A percentile compares a stretch with the other conserved stretches of the same genome.
phyloP scores from a whole-genome alignment of 306 rosid species.

The Rubus idaeus region DNA sequence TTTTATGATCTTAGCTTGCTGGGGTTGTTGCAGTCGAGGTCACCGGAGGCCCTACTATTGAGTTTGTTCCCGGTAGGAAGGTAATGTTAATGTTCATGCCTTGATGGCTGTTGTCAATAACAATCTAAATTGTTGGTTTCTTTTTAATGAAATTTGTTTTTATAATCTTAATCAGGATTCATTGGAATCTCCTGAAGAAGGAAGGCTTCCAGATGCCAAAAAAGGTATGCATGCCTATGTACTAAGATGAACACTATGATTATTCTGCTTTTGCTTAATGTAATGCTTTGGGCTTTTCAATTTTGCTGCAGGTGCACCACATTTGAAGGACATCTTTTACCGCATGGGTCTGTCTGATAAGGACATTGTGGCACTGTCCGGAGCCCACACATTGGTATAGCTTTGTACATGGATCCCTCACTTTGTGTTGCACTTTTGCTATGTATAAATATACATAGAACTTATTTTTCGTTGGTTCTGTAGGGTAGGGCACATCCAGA shows the following conservation, averaged over 20 bases:
- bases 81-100: slow-evolving; percentile 25
- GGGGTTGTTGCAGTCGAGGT: slow-evolving; percentile 92
- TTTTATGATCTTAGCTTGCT: slow-evolving; percentile 61
- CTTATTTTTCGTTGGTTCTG: slow-evolving; percentile 19
- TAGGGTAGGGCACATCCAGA: slow-evolving; percentile 86
- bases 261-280: background rate
- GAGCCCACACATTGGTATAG: slow-evolving; percentile 89
- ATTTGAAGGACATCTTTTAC: slow-evolving; percentile 69
- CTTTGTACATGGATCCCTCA: background rate
- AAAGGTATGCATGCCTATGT: slow-evolving; percentile 45
- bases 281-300: background rate
- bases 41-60: slow-evolving; percentile 89
- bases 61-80: slow-evolving; percentile 80
- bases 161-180: slow-evolving; percentile 56
- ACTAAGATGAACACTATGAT: background rate
- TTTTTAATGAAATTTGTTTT: background rate
- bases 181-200: slow-evolving; percentile 60
- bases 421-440: background rate
- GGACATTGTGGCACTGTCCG: slow-evolving; percentile 90
- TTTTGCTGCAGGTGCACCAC: slow-evolving; percentile 56
- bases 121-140: background rate
- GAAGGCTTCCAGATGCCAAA: slow-evolving; percentile 88
- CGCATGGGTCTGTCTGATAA: slow-evolving; percentile 78
- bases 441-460: background rate
- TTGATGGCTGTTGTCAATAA: background rate